Percentiles rank a stretch among this genome's conserved stretches.
These are phyloP conservation scores for Fomitopsis pulvina DNA, from an alignment of 768 basidiomycete genomes.

Conservation along the genomic window DNA sequence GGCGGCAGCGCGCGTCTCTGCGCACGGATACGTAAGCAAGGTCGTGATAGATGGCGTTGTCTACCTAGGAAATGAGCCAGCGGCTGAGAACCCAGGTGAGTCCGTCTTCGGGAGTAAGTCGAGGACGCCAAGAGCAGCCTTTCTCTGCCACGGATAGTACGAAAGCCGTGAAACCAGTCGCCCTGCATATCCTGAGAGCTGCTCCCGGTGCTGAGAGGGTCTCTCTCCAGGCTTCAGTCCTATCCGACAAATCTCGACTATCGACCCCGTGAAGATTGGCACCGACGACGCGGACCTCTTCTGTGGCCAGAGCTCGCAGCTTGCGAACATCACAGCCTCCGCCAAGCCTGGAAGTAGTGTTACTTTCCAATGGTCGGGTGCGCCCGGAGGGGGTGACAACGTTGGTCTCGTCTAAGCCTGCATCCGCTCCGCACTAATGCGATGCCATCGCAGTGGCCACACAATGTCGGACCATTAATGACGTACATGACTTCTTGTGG, in stretches of 20 bases:
- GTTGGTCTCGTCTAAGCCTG: slow-evolving; percentile 17
- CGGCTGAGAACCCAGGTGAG: slow-evolving; percentile 27
- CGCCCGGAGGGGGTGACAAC: slow-evolving; percentile 28
- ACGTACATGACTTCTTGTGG: slow-evolving; percentile 70
- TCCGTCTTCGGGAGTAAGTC: background rate
- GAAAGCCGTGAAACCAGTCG: background rate
- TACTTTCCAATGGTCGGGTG: slow-evolving; percentile 50
- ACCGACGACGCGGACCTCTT: slow-evolving; percentile 48
- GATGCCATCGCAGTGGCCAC: slow-evolving; percentile 34
- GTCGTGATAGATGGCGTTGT: slow-evolving; percentile 37
- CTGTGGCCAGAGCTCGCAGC: slow-evolving; percentile 50
- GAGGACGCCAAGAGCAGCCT: too few relatives aligned
- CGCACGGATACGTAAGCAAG: slow-evolving; percentile 38
- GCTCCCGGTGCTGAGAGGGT: background rate
- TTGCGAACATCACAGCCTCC: slow-evolving; percentile 42
- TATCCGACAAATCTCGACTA: slow-evolving; percentile 38
- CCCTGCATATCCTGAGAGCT: background rate
- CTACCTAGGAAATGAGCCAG: slow-evolving; percentile 39
- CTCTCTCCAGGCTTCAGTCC: slow-evolving; percentile 27
- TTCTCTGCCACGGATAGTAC: too few relatives aligned
- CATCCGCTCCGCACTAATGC: background rate
- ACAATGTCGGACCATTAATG: slow-evolving; percentile 60
- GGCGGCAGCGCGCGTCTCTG: slow-evolving; percentile 22
- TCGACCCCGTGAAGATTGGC: slow-evolving; percentile 49
- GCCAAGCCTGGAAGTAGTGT: slow-evolving; percentile 56